Conservation (phyloP, 176 grass and related monocot species). For the Triticum monococcum region DNA sequence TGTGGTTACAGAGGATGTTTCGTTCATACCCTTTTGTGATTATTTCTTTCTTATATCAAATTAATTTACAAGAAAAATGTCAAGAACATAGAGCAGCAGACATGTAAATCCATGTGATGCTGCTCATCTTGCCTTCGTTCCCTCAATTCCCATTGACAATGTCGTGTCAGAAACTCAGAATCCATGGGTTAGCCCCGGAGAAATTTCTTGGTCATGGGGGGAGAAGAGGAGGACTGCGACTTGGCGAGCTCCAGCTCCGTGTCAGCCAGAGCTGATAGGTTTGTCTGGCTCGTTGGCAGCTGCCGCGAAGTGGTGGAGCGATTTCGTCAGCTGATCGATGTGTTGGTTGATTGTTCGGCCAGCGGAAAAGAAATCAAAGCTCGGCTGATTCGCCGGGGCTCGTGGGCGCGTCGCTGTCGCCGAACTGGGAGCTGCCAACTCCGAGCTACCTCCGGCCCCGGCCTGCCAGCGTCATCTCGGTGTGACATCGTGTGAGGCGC, state of each 20-base stretch:
- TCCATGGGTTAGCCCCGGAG: neutral
- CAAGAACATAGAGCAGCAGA: neutral
- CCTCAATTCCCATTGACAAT: no score
- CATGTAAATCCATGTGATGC: no score
- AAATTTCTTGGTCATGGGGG: neutral
- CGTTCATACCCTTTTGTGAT: conserved; percentile 22
- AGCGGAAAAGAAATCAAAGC: neutral
- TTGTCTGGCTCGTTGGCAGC: neutral
- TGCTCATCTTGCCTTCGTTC: no score
- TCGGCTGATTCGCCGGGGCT: neutral
- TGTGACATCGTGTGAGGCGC: neutral
- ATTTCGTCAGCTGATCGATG: neutral
- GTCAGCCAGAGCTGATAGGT: neutral
- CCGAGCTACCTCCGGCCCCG: neutral
- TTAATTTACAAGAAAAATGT: neutral
- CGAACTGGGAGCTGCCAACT: conserved; percentile 18
- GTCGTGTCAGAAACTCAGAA: neutral
- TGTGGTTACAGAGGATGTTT: conserved; percentile 13
- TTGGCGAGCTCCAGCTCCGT: neutral
- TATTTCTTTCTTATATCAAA: conserved; percentile 2
- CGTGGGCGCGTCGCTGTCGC: conserved; percentile 25
- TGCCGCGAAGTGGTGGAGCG: neutral
- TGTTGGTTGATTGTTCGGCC: neutral
- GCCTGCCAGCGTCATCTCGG: neutral
- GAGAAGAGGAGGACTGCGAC: neutral